These are phyloP conservation scores for Eremomyces bilateralis DNA, from an alignment of 495 filamentous ascomycete genomes.

Conservation along the genomic window DNA sequence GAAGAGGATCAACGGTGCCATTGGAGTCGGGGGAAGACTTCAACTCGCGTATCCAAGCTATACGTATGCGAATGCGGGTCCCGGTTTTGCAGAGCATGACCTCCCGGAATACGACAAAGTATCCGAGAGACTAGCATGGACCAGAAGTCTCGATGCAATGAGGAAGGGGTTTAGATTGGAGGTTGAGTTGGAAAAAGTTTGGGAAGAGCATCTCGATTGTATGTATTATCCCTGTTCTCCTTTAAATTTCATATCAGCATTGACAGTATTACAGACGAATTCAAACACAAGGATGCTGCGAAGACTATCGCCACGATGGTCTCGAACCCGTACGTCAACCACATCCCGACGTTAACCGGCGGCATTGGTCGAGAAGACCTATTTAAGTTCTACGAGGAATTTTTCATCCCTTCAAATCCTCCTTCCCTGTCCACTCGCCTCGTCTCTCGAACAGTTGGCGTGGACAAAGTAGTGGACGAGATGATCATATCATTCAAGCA, in stretches of 20 bases:
- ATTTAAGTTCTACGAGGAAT: conserved; percentile 48
- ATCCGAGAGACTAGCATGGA: conserved; percentile 26
- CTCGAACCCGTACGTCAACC: conserved; percentile 31
- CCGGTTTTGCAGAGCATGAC: conserved; percentile 31
- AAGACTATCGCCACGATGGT: conserved; percentile 33
- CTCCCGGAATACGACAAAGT: conserved; percentile 28
- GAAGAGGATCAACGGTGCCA: conserved; percentile 28
- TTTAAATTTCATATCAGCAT: neutral
- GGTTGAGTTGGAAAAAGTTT: conserved; percentile 32
- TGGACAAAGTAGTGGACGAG: conserved; percentile 40
- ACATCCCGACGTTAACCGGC: conserved; percentile 43
- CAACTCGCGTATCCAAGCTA: conserved; percentile 22
- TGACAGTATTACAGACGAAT: conserved; percentile 11
- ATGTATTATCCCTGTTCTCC: conserved; percentile 6
- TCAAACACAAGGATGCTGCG: conserved; percentile 10
- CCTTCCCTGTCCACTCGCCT: conserved; percentile 44
- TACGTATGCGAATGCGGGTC: conserved; percentile 16
- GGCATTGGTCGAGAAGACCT: conserved; percentile 48
- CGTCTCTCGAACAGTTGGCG: conserved; percentile 43
- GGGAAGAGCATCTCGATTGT: conserved; percentile 39
- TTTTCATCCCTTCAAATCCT: conserved; percentile 53
- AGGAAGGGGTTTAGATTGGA: conserved; percentile 35
- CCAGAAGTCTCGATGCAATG: conserved; percentile 23
- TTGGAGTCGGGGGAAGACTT: conserved; percentile 27
- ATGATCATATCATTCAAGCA: conserved; percentile 44